Base-by-base conservation (phyloP, 2,329 filamentous ascomycete genomes). In the Fusarium sp. region DNA sequence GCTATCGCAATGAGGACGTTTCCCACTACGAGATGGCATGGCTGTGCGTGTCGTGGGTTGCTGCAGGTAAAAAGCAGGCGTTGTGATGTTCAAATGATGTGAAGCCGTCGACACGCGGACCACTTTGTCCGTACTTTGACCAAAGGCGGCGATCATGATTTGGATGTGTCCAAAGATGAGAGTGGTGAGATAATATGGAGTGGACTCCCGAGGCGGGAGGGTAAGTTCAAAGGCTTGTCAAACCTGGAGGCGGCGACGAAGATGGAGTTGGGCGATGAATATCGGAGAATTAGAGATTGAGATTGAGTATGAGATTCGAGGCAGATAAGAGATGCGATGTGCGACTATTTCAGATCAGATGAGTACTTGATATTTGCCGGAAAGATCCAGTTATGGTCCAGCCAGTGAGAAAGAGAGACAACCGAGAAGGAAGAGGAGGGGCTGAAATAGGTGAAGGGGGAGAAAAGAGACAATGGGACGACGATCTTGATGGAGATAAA, bases 11-110 rank as follows among this genome's bases (percentile, higher is more conserved):
- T 67, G 75, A 35, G 67, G 68, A 33, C 77, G 77, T 50, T 78
- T 78, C 15, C 70, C 74, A n/a, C 59, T 64, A n/a, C 67, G 71
- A 28, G 69, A 57, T 40, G 66, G 52, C 76, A 78, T 78, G 33
- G 38, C 60, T 42, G 58, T 54, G 42, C 43, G 50, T 60, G 43
- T 60, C 49, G 64, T 42, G n/a, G 65, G 60, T 46, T 66, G 64
- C 43, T 60, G 53, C 19, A 70, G 69, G 30, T 66, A 72, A 18
- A 71, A 49, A 30, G 49, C 44, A 40, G 58, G 64, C 33, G 69
- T 42, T 43, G 64, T 47, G 37, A 71, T 59, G 57, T 61, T 67
- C 30, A 71, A 52, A 52, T 60, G 63, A 50, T 50, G 67, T 44
- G 67, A 70, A 67, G 65, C 43, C 33, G 53, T 43, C 42, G 69